These are phyloP conservation scores for Pochonia chlamydosporia DNA, from an alignment of 2,329 filamentous ascomycete genomes.

Conservation along the genomic window DNA sequence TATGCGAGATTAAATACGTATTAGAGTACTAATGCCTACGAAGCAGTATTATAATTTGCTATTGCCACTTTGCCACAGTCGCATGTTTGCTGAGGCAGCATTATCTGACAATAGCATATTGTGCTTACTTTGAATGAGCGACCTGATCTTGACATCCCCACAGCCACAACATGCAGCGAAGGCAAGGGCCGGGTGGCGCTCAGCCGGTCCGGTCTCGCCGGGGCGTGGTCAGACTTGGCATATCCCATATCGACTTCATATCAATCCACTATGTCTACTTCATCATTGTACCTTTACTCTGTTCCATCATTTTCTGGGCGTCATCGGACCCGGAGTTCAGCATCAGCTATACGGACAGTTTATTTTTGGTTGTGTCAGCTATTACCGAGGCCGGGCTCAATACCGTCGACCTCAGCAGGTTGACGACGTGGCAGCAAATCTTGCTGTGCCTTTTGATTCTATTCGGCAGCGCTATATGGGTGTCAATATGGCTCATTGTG, in stretches of 20 bases:
- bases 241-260: conserved; percentile 53
- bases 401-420: conserved; percentile 55
- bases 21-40: too few relatives aligned
- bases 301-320: conserved; percentile 56
- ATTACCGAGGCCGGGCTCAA: conserved; percentile 65
- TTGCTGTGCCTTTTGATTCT: conserved; percentile 61
- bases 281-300: conserved; percentile 46
- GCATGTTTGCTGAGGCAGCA: too few relatives aligned
- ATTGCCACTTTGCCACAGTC: too few relatives aligned
- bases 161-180: too few relatives aligned
- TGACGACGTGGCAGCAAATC: conserved; percentile 65
- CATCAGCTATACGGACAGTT: conserved; percentile 56
- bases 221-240: neutral
- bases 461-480: conserved; percentile 60
- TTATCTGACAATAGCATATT: too few relatives aligned
- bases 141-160: too few relatives aligned
- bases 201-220: too few relatives aligned
- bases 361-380: conserved; percentile 61
- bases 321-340: conserved; percentile 43
- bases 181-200: too few relatives aligned
- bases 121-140: too few relatives aligned
- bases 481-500: conserved; percentile 58
- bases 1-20: too few relatives aligned
- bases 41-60: too few relatives aligned
- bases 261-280: conserved; percentile 65